phyloP scores from a whole-genome alignment of 1,284 basidiomycete species.

The Apiotrichum gracile region DNA sequence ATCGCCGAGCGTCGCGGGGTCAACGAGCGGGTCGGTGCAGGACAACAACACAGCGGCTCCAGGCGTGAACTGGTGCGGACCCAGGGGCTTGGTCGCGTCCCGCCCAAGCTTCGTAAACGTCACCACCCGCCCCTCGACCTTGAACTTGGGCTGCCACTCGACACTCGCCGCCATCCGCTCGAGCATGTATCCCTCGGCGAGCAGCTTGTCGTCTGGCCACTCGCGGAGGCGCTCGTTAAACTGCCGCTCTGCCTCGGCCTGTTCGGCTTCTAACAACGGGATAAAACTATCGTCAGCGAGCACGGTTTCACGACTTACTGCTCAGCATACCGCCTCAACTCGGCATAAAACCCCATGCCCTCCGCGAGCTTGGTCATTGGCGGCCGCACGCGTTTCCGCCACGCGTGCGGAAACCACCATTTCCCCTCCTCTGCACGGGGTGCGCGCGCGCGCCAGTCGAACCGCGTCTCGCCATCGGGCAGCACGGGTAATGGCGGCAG shows the following conservation, averaged over 20 bases:
- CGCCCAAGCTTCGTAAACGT: constrained; percentile 56
- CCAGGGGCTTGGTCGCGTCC: constrained; percentile 50
- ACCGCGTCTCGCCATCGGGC: constrained; percentile 30
- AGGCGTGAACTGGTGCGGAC: constrained; percentile 39
- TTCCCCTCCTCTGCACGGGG: background rate
- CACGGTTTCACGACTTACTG: constrained; percentile 23
- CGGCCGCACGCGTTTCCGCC: constrained; percentile 40
- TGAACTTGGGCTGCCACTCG: constrained; percentile 13
- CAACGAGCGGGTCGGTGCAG: constrained; percentile 53
- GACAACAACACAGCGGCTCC: constrained; percentile 63
- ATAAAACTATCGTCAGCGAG: constrained; percentile 53
- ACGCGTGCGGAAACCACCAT: constrained; percentile 24
- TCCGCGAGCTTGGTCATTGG: constrained; percentile 36
- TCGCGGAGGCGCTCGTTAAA: constrained; percentile 58
- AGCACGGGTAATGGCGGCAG: constrained; percentile 13
- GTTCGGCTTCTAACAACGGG: constrained; percentile 59
- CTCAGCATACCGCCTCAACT: constrained; percentile 43
- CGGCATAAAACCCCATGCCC: constrained; percentile 49
- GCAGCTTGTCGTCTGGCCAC: constrained; percentile 59
- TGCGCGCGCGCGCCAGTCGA: constrained; percentile 32
- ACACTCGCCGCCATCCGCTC: constrained; percentile 53
- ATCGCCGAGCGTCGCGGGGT: constrained; percentile 29
- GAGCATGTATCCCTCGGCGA: constrained; percentile 63
- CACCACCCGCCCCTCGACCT: constrained; percentile 28
- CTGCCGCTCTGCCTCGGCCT: constrained; percentile 55